Evolutionary conservation across 305 asterid genomes (phyloP).

Genomic region (Andrographis paniculata): DNA sequence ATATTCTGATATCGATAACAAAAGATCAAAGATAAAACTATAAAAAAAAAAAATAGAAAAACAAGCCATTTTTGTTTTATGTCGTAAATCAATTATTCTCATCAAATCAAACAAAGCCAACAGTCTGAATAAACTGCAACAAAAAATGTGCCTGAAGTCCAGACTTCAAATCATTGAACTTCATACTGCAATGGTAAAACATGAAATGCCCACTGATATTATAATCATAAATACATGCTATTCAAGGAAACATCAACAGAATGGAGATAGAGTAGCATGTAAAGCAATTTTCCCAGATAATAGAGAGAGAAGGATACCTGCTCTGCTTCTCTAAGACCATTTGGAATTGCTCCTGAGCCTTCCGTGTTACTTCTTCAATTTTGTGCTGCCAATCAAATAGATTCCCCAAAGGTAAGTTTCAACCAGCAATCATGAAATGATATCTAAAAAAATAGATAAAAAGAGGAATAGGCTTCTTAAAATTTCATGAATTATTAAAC

Average conservation of each 20-base stretch:
- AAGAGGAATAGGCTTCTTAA: slow-evolving; percentile 11
- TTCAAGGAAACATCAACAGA: not conserved
- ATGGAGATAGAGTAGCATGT: not conserved
- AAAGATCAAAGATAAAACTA: not conserved
- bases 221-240: not conserved
- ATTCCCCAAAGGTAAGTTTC: slow-evolving; percentile 32
- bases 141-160: not conserved
- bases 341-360: slow-evolving; percentile 98
- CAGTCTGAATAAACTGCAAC: not conserved
- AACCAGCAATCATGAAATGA: slow-evolving; percentile 14
- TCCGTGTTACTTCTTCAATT: slow-evolving; percentile 87
- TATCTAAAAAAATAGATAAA: slow-evolving; percentile 10
- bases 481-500: slow-evolving; percentile 14
- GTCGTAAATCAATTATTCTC: not conserved
- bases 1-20: not conserved
- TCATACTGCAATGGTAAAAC: not conserved
- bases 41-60: too few relatives aligned
- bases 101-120: not conserved
- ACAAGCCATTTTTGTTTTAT: not conserved
- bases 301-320: slow-evolving; percentile 42
- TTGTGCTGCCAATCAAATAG: slow-evolving; percentile 55
- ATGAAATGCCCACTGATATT: not conserved
- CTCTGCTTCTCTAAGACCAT: slow-evolving; percentile 95
- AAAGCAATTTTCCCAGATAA: slow-evolving; percentile 15
- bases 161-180: not conserved